A percentile compares a stretch with the other conserved stretches of the same genome.
phyloP scores from a whole-genome alignment of 2,329 filamentous ascomycete species.

The Cladosporium phlei region DNA sequence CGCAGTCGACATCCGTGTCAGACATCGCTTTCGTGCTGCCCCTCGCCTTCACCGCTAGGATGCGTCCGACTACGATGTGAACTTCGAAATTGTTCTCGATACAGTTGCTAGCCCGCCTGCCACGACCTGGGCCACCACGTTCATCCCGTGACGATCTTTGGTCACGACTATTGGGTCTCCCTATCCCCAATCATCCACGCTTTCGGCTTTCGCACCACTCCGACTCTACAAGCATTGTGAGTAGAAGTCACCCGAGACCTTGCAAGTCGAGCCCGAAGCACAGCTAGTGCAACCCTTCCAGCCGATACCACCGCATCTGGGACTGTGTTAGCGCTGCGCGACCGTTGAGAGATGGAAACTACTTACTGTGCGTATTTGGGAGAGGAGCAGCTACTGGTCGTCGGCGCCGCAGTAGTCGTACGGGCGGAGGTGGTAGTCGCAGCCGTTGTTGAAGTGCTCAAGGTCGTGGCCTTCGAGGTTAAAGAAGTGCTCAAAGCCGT shows the following conservation, averaged over 20 bases:
- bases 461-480: neutral
- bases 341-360: neutral
- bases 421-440: slow-evolving; percentile 12
- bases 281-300: slow-evolving; percentile 35
- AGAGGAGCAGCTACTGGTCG: slow-evolving; percentile 10
- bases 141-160: too few relatives aligned
- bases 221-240: slow-evolving; percentile 32
- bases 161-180: too few relatives aligned
- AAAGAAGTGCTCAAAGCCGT: neutral
- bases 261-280: slow-evolving; percentile 32
- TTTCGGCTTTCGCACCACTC: too few relatives aligned
- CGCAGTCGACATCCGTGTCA: too few relatives aligned
- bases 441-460: neutral
- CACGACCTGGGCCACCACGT: too few relatives aligned
- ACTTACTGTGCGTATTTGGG: slow-evolving; percentile 11
- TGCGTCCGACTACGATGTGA: too few relatives aligned
- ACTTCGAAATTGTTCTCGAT: too few relatives aligned
- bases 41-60: too few relatives aligned
- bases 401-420: slow-evolving; percentile 5
- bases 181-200: too few relatives aligned
- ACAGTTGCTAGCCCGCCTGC: too few relatives aligned
- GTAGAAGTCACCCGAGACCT: slow-evolving; percentile 32
- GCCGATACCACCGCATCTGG: slow-evolving; percentile 32
- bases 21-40: too few relatives aligned
- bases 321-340: neutral